These are phyloP conservation scores for Discostella pseudostelligera DNA, from an alignment of 108 stramenopile species.

Conservation along the genomic window DNA sequence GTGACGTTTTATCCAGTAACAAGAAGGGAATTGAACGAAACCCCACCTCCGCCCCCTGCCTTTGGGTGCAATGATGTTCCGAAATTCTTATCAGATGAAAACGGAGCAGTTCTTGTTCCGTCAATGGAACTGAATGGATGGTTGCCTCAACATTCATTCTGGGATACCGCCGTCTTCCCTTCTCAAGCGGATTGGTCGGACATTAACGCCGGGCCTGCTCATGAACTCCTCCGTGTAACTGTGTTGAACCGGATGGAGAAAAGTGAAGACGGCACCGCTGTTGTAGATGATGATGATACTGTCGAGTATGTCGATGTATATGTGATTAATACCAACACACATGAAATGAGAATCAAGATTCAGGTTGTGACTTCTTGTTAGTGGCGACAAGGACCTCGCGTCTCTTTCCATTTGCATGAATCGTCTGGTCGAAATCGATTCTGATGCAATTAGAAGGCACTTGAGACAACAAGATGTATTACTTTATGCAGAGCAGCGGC, in stretches of 20 bases:
- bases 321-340: constrained; percentile 5
- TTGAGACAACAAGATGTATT: too few relatives aligned
- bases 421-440: too few relatives aligned
- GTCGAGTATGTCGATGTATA: constrained; percentile 25
- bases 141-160: constrained; percentile 8
- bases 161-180: constrained; percentile 25
- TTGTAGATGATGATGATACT: background rate
- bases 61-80: constrained; percentile 22
- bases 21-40: background rate
- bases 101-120: constrained; percentile 1
- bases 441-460: too few relatives aligned
- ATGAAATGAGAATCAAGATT: constrained; percentile 2
- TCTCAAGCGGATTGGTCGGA: background rate
- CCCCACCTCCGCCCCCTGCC: background rate
- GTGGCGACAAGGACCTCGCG: too few relatives aligned
- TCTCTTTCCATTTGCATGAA: too few relatives aligned
- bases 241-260: constrained; percentile 12
- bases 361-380: constrained; percentile 9
- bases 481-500: too few relatives aligned
- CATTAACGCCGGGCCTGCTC: background rate
- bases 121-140: constrained; percentile 1
- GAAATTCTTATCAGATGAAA: background rate
- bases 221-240: constrained; percentile 7
- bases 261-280: background rate
- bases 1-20: constrained; percentile 21